Conservation (phyloP, 1,139 yeast genomes). For the Chernovozyma sophiae-reginae region DNA sequence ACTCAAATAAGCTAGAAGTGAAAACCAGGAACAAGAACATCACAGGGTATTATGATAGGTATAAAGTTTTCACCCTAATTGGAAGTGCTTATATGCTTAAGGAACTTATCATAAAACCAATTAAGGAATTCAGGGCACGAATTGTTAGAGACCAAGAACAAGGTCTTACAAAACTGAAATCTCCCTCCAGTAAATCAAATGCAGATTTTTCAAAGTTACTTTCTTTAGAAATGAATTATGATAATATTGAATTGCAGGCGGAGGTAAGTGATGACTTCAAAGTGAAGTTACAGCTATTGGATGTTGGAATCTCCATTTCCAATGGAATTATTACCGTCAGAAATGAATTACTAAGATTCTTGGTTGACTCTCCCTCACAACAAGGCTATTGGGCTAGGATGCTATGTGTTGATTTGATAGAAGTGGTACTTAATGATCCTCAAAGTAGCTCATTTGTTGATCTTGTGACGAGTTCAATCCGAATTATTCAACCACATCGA, state of each 20-base stretch:
- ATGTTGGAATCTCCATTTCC: conserved; percentile 15
- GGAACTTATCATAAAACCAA: conserved; percentile 42
- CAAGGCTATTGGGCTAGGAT: conserved; percentile 50
- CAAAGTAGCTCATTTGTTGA: conserved; percentile 14
- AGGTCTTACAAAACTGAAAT: conserved; percentile 11
- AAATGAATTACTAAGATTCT: conserved; percentile 39
- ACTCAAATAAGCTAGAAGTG: conserved; percentile 24
- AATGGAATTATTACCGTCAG: conserved; percentile 18
- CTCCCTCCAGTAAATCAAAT: conserved; percentile 10
- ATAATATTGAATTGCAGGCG: conserved; percentile 21
- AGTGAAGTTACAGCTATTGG: conserved; percentile 42
- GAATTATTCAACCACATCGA: conserved; percentile 44
- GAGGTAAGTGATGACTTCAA: conserved; percentile 46
- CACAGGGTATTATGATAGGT: conserved; percentile 40
- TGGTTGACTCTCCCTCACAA: conserved; percentile 52
- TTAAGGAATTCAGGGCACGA: conserved; percentile 19
- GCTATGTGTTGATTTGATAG: conserved; percentile 11
- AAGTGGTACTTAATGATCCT: conserved; percentile 17
- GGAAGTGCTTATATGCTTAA: conserved; percentile 53
- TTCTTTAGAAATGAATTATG: conserved; percentile 14
- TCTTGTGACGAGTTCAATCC: conserved; percentile 26
- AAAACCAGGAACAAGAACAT: conserved; percentile 26
- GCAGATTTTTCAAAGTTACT: conserved; percentile 10
- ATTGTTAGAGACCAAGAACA: conserved; percentile 22
- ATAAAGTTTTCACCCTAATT: conserved; percentile 47